Base-by-base conservation (phyloP, 1,139 yeast genomes). In the Debaryomyces udenii region DNA sequence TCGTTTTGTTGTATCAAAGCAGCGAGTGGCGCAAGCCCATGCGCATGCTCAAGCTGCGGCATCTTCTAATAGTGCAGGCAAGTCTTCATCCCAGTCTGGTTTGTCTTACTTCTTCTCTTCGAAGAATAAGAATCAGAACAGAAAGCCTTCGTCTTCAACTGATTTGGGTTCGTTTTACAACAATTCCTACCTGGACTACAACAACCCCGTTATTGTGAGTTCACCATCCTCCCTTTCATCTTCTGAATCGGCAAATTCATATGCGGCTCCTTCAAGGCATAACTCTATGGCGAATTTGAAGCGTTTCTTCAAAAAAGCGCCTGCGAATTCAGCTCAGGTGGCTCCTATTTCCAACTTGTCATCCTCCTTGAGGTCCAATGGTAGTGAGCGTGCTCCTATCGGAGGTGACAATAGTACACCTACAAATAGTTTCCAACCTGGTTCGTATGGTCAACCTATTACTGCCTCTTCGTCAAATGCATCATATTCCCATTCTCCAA, bases 251-350 rank as follows among this genome's bases (percentile, higher is more conserved):
- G 27, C 42, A 9, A 47, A 74, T 14, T 55, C 62, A 11, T 41
- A 43, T 13, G 45, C 51, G 30, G 37, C 47, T 30, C 67, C 56
- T n/a, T 55, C 73, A 7, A 61, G 78, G 48, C 90, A 84, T 52
- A 82, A 83, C 48, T 82, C 90, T 6, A 85, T 84, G 89, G 85
- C 86, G 26, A 89, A 85, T 48, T 64, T 84, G 51, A 80, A 80
- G 57, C 62, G 81, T 30, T 75, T 83, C 50, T 80, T 83, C 64
- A 80, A 78, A 47, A 78, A 80, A 48, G 59, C 71, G 16, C 56
- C 59, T 2, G 59, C 62, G n/a, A 50, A 62, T 6, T 58, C 71
- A 1, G 47, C 65, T 11, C 51, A 57, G 24, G 58, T 60, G 23
- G 49, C 55, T 23, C 43, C 51, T 11, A 61, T 61, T 3, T 57